A percentile compares a stretch with the other conserved stretches of the same genome.
Evolutionary conservation across 306 rosid genomes (phyloP).

Genomic region (Sindora glabra): DNA sequence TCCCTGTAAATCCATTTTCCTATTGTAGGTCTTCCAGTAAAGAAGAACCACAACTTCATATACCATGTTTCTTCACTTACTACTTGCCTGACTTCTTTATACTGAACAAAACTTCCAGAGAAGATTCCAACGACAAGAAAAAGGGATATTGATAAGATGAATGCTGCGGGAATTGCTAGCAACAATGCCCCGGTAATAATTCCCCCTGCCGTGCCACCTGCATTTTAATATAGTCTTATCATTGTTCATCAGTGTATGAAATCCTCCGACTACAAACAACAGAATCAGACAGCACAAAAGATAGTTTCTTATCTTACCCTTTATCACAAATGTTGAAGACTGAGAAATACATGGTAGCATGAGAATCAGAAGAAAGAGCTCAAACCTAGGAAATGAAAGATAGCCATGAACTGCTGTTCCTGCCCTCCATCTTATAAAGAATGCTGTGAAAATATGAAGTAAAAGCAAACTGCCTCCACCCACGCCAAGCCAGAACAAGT

Average conservation of each 20-base stretch:
- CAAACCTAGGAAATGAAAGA: constrained; percentile 52
- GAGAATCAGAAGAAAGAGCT: constrained; percentile 54
- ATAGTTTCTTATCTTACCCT: constrained; percentile 22
- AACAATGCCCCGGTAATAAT: constrained; percentile 47
- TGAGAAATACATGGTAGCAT: constrained; percentile 66
- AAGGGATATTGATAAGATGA: constrained; percentile 38
- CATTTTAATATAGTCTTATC: constrained; percentile 13
- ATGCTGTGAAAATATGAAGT: constrained; percentile 31
- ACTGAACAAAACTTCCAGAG: constrained; percentile 35
- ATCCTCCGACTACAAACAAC: background rate
- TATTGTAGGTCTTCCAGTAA: constrained; percentile 29
- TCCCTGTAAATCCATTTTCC: constrained; percentile 56
- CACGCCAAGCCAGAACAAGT: constrained; percentile 59
- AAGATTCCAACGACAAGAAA: constrained; percentile 45
- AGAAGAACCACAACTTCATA: constrained; percentile 29
- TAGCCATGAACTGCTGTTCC: constrained; percentile 38
- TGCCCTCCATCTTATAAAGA: constrained; percentile 43
- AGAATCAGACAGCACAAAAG: background rate
- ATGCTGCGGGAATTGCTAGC: constrained; percentile 51
- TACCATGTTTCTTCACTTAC: constrained; percentile 29
- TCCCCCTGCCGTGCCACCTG: constrained; percentile 59
- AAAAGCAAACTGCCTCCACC: constrained; percentile 45
- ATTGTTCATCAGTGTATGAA: background rate
- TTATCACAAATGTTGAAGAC: constrained; percentile 45
- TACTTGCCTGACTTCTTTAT: constrained; percentile 36